Evolutionary conservation across 164 flowering plant species (phyloP), one percentile per base, ranked within the genome.

Genomic region (Aristolochia fimbriata): DNA sequence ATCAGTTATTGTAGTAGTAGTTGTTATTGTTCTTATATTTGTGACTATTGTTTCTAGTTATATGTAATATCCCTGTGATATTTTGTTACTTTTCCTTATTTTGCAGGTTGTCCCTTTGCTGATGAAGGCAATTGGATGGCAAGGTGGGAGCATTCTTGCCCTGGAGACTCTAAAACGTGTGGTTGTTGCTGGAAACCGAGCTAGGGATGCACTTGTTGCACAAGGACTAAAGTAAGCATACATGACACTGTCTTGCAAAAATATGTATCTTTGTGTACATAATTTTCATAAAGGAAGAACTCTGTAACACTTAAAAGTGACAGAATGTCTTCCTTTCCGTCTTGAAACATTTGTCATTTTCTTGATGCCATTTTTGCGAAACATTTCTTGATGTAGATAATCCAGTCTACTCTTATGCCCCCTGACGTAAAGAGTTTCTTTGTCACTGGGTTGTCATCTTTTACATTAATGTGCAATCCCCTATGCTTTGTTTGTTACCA

Each of bases 71-170:
- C 23, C 27, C 20, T 15, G 9, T 22, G 24, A 20, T 52, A 27
- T 3, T 1, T 5, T 22, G 24, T 24, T 51, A 21, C 23, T n/a
- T 51, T 11, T 52, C 4, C 30, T 23, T 61, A 55, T 61, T n/a
- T 62, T 49, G 64, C 81, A 94, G 99, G 99, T 94, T 70, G 99
- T 94, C 77, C 99, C 99, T 13, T 83, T 94, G 71, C 73, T 94
- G 61, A 94, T 94, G 99, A 91, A 94, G 78, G 97, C 99, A 30
- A 94, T 94, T 70, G 99, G 99, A 58, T 94, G 99, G 99, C 97
- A 85, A 80, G 96, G 99, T 33, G 99, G 99, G 65, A 91, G 95
- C 77, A 94, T 94, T 58, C 73, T 94, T 49, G 97, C 99, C 59
- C 93, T 94, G 69, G 99, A 94, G 79, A 94, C 99, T 49, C 72